Evolutionary conservation across 805 yeast genomes (phyloP).

Genomic region (Lipomyces lipofer): DNA sequence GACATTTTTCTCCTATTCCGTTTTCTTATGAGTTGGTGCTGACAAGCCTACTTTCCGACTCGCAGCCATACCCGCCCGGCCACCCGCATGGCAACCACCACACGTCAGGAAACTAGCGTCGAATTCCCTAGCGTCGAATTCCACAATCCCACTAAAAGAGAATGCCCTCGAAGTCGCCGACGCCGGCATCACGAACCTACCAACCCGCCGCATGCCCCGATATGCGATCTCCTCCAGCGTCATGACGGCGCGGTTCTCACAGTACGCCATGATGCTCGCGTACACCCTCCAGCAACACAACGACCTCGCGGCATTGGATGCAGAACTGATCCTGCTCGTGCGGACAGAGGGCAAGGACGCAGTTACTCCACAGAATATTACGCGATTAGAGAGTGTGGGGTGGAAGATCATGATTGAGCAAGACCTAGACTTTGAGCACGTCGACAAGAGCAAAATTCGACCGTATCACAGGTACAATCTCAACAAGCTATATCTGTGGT

Average conservation of each 20-base stretch:
- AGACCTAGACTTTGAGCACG: conserved; percentile 35
- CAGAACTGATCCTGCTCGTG: conserved; percentile 34
- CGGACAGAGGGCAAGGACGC: conserved; percentile 35
- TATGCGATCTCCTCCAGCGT: conserved; percentile 34
- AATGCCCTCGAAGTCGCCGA: neutral
- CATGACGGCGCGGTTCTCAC: conserved; percentile 34
- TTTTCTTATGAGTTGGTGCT: too few species aligned
- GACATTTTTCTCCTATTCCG: too few species aligned
- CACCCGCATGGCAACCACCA: neutral
- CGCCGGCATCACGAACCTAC: neutral
- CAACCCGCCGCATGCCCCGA: conserved; percentile 19
- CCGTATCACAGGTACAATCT: conserved; percentile 38
- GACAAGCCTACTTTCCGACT: too few species aligned
- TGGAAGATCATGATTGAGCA: conserved; percentile 33
- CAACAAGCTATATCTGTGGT: conserved; percentile 61
- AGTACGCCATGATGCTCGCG: conserved; percentile 33
- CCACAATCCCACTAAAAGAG: too few species aligned
- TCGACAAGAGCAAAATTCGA: conserved; percentile 31
- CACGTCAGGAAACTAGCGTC: neutral
- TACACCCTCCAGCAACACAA: conserved; percentile 34
- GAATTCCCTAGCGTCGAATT: too few species aligned
- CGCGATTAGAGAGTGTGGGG: conserved; percentile 33
- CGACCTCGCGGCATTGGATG: conserved; percentile 34
- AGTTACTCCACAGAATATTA: conserved; percentile 32
- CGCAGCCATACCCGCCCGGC: too few species aligned